Base-by-base conservation (phyloP, 169 alveolate species). In the Cryptosporidium baileyi region DNA sequence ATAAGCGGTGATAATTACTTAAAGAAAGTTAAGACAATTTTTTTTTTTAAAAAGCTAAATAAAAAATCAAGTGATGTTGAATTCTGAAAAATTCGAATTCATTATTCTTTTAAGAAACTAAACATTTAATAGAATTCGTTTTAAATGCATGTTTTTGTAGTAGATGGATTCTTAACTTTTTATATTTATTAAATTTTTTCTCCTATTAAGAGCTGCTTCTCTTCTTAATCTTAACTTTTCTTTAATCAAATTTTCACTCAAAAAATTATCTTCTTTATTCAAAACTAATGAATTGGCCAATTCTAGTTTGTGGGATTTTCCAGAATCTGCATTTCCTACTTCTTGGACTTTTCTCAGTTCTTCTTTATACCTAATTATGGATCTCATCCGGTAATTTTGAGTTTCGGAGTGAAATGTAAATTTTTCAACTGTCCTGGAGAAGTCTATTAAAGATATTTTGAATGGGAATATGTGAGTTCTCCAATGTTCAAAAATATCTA, bases 1-100 rank as follows among this genome's bases (percentile, higher is more conserved):
- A 65, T 15, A 65, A 65, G 81, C 81, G 81, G 81, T 65, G 81
- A 62, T 15, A 49, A 41, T 30, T 47, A n/a, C n/a, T 38, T 17
- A 26, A 36, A 4, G 17, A 36, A 61, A 4, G 5, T 3, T 61
- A 61, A 61, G 79, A 61, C 79, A 40, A 8, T 60, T 32, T 60
- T 7, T 32, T 36, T 22, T 19, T 30, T 28, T 0, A 28, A 60
- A 34, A 32, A 34, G 45, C 19, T 47, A 19, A 17, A 51, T 51
- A n/a, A 17, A n/a, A n/a, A n/a, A n/a, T n/a, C n/a, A n/a, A n/a
- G n/a, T n/a, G n/a, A n/a, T n/a, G n/a, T n/a, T n/a, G n/a, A n/a
- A n/a, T n/a, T n/a, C n/a, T n/a, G n/a, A n/a, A n/a, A n/a, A n/a
- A n/a, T n/a, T n/a, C n/a, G n/a, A n/a, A n/a, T n/a, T n/a, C n/a